Conservation (phyloP, 768 basidiomycete species). For the Tricholoma sp. region DNA sequence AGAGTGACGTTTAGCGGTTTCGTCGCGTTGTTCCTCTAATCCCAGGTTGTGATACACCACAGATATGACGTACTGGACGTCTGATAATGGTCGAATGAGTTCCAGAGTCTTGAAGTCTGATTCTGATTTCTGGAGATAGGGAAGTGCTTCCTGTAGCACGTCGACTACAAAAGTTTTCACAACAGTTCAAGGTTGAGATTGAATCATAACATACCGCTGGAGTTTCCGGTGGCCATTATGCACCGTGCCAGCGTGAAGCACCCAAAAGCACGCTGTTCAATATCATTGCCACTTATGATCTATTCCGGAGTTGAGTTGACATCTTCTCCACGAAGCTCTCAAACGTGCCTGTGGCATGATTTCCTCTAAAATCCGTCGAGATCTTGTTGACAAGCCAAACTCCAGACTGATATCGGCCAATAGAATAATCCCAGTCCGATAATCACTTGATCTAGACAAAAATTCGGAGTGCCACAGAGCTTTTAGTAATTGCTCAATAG, state of each 20-base stretch:
- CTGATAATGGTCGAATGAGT: constrained; percentile 53
- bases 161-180: constrained; percentile 22
- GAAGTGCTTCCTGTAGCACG: constrained; percentile 51
- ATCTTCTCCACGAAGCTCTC: neutral
- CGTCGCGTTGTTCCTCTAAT: constrained; percentile 49
- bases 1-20: constrained; percentile 43
- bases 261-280: constrained; percentile 72
- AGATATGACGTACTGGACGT: constrained; percentile 69
- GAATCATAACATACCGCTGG: constrained; percentile 32
- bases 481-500: constrained; percentile 62
- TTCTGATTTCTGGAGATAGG: constrained; percentile 59
- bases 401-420: constrained; percentile 78
- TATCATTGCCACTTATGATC: constrained; percentile 67
- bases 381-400: constrained; percentile 67
- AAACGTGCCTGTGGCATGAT: constrained; percentile 71
- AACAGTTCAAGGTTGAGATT: neutral
- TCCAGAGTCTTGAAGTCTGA: constrained; percentile 57
- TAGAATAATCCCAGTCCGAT: constrained; percentile 64
- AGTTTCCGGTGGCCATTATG: constrained; percentile 53
- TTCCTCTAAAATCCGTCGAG: constrained; percentile 62
- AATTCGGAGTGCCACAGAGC: constrained; percentile 81
- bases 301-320: constrained; percentile 20
- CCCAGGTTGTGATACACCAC: constrained; percentile 70
- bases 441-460: constrained; percentile 58
- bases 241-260: constrained; percentile 73